Conservation (phyloP, 306 rosid genomes). For the Erythrophleum fordii region DNA sequence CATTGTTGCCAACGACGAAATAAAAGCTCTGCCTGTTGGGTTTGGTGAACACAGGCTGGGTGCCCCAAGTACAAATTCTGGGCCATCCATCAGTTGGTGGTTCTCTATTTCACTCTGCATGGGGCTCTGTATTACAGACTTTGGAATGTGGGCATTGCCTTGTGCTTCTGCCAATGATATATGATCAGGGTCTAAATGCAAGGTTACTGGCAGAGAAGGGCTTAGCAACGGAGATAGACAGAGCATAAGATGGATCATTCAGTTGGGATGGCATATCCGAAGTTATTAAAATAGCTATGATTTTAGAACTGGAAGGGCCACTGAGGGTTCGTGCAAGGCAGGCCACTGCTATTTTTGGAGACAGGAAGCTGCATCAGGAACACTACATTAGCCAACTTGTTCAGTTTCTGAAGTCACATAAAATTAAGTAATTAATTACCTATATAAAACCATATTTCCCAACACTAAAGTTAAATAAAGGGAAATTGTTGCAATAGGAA, state of each 20-base stretch:
- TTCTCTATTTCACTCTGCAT: too few species aligned
- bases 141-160: too few species aligned
- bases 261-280: slow-evolving; percentile 30
- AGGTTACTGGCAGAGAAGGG: slow-evolving; percentile 38
- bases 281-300: background rate
- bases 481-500: too few species aligned
- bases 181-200: slow-evolving; percentile 9
- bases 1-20: too few species aligned
- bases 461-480: too few species aligned
- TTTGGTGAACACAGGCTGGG: too few species aligned
- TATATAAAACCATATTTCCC: too few species aligned
- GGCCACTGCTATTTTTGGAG: background rate
- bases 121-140: too few species aligned
- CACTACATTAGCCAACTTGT: background rate
- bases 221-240: slow-evolving; percentile 30
- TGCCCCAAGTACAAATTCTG: too few species aligned
- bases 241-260: slow-evolving; percentile 39
- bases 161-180: too few species aligned
- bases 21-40: too few species aligned
- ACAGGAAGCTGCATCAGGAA: background rate
- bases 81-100: too few species aligned
- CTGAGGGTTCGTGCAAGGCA: background rate
- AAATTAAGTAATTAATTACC: background rate
- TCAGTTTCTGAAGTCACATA: background rate
- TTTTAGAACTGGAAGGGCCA: background rate